A percentile compares a stretch with the other conserved stretches of the same genome.
phyloP scores from a whole-genome alignment of 2,329 filamentous ascomycete genomes.

The Trichoderma harzianum region DNA sequence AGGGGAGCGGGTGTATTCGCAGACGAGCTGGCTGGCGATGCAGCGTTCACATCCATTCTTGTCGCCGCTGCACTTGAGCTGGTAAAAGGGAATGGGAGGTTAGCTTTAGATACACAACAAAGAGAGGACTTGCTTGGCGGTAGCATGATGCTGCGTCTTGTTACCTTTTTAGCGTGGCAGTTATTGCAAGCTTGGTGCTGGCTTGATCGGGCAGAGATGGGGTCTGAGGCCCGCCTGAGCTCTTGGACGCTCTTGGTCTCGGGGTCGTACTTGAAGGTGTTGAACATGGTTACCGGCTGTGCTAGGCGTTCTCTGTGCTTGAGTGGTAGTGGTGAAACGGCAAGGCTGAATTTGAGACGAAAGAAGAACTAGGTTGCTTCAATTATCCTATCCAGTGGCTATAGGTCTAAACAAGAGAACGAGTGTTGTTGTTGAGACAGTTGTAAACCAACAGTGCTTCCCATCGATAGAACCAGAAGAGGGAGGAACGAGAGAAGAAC shows the following conservation, averaged over 20 bases:
- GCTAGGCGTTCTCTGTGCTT: not conserved
- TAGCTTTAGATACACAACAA: not conserved
- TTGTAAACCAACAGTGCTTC: not conserved
- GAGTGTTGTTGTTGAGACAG: not conserved
- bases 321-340: not conserved
- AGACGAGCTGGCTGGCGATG: conserved; percentile 28
- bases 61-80: conserved; percentile 39
- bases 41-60: conserved; percentile 38
- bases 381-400: not conserved
- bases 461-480: not conserved
- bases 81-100: not conserved
- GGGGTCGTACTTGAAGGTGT: conserved; percentile 39
- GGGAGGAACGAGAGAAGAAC: not conserved
- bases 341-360: not conserved
- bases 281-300: conserved; percentile 30
- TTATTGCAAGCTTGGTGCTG: conserved; percentile 39
- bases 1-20: conserved; percentile 36
- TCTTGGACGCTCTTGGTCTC: conserved; percentile 38
- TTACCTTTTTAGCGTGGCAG: conserved; percentile 40
- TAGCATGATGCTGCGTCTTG: not conserved
- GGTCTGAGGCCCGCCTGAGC: conserved; percentile 36
- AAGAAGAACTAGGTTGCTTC: not conserved
- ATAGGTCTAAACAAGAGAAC: not conserved
- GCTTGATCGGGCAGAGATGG: conserved; percentile 37
- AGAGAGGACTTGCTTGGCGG: not conserved